These are phyloP conservation scores for Fusarium caatingaense DNA, from an alignment of 2,329 filamentous ascomycete species.

Conservation along the genomic window DNA sequence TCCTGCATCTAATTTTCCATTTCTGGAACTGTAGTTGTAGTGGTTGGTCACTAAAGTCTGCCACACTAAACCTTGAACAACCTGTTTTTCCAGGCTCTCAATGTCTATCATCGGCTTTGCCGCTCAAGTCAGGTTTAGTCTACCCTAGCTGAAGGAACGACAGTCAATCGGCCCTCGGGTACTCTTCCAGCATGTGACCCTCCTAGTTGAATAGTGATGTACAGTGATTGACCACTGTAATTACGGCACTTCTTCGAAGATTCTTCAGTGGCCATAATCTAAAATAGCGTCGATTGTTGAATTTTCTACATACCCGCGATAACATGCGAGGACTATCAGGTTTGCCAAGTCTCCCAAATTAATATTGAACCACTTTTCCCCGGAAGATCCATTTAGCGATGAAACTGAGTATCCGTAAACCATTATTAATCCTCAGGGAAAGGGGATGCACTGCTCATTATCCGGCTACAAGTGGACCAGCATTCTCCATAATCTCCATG, in stretches of 20 bases:
- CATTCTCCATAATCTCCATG: neutral
- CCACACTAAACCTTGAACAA: constrained; percentile 5
- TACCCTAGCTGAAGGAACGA: neutral
- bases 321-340: neutral
- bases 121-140: constrained; percentile 24
- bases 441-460: constrained; percentile 4
- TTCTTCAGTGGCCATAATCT: neutral
- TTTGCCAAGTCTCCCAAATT: neutral
- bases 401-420: neutral
- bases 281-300: neutral
- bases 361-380: neutral
- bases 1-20: constrained; percentile 34
- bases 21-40: neutral
- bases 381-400: neutral
- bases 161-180: constrained; percentile 17
- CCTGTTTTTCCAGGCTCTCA: neutral
- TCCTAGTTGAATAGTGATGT: neutral
- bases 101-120: constrained; percentile 13
- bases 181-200: constrained; percentile 24
- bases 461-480: constrained; percentile 3
- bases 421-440: neutral
- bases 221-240: neutral
- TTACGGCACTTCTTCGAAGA: neutral
- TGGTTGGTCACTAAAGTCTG: constrained; percentile 13
- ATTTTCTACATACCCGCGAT: neutral